Evolutionary conservation across 2,329 filamentous ascomycete species (phyloP), one percentile per base, ranked within the genome.

Genomic region (Neophaeococcomyces aloes): DNA sequence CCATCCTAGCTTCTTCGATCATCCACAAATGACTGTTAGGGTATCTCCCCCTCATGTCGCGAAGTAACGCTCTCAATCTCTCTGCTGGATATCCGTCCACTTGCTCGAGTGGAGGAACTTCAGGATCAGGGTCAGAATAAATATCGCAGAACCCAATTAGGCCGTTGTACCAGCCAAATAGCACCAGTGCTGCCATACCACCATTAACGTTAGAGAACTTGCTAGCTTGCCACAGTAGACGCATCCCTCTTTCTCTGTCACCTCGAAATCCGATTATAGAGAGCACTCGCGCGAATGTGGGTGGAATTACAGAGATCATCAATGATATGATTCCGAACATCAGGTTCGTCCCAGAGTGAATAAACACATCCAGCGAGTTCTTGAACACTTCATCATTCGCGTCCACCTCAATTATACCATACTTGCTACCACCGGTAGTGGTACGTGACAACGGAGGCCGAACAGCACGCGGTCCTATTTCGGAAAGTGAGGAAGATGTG

Each of bases 261-360:
- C 91, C 91, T 48, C 78, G 80, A 65, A 96, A 96, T 1, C 91
- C 91, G 23, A 95, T 83, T 32, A 96, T 81, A 47, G 81, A 85
- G 3, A 96, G 71, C 1, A 98, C 74, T 44, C 79, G 83, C n/a
- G 78, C 82, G 61, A 96, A 94, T 0, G 88, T 78, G 0, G 91
- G 91, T 0, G 91, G 93, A 1, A 96, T 79, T 67, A 96, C 83
- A 10, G 86, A 93, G n/a, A 96, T 79, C 42, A 96, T 71, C 1
- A 96, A 71, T 11, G 93, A 73, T 1, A 96, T 67, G 25, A 93
- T 74, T 2, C 91, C 91, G 56, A 88, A 95, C 62, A 87, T 94
- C 62, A 95, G 81, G 58, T 84, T 91, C 4, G 81, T 78, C 7
- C 87, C 89, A 0, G 86, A 88, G 60, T 94, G 86, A 29, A 95